These are phyloP conservation scores for Saturnispora dispora DNA, from an alignment of 805 yeast genomes.

Conservation along the genomic window DNA sequence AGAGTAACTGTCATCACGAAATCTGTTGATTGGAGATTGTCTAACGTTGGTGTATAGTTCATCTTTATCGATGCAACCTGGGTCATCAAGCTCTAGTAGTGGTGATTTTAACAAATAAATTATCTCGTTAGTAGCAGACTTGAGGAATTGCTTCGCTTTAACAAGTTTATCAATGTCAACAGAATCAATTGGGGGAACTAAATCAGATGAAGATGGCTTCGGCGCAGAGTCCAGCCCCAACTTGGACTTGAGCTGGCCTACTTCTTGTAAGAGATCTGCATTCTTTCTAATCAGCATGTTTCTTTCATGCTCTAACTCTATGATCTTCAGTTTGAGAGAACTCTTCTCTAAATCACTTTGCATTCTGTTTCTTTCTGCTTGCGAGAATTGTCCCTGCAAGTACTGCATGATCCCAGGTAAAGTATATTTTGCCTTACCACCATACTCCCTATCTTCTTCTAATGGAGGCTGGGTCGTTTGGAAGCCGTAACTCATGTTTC, in stretches of 20 bases:
- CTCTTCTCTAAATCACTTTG: slow-evolving; percentile 45
- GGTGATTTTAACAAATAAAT: slow-evolving; percentile 29
- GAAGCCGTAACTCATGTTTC: background rate
- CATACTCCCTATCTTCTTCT: slow-evolving; percentile 1
- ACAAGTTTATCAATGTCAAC: slow-evolving; percentile 23
- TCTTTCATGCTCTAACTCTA: slow-evolving; percentile 44
- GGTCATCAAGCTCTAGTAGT: slow-evolving; percentile 24
- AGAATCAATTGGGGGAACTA: slow-evolving; percentile 13
- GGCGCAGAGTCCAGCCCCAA: background rate
- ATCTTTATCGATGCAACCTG: slow-evolving; percentile 15
- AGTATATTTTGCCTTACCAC: slow-evolving; percentile 26
- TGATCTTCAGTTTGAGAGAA: slow-evolving; percentile 40
- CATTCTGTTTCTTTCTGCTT: slow-evolving; percentile 35
- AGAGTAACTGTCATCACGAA: slow-evolving; percentile 1
- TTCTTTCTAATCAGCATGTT: slow-evolving; percentile 35
- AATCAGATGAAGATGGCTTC: background rate
- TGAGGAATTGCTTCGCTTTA: slow-evolving; percentile 28
- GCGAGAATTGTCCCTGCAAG: slow-evolving; percentile 49
- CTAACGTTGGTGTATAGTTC: slow-evolving; percentile 8
- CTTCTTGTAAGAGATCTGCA: slow-evolving; percentile 32
- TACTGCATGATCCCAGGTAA: slow-evolving; percentile 54
- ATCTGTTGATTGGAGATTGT: slow-evolving; percentile 2
- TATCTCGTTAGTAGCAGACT: slow-evolving; percentile 30
- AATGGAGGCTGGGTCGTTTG: background rate
- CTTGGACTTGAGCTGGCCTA: slow-evolving; percentile 29